Evolutionary conservation across 2,329 filamentous ascomycete species (phyloP), one percentile per base, ranked within the genome.

Genomic region (Dactylonectria macrodidyma): DNA sequence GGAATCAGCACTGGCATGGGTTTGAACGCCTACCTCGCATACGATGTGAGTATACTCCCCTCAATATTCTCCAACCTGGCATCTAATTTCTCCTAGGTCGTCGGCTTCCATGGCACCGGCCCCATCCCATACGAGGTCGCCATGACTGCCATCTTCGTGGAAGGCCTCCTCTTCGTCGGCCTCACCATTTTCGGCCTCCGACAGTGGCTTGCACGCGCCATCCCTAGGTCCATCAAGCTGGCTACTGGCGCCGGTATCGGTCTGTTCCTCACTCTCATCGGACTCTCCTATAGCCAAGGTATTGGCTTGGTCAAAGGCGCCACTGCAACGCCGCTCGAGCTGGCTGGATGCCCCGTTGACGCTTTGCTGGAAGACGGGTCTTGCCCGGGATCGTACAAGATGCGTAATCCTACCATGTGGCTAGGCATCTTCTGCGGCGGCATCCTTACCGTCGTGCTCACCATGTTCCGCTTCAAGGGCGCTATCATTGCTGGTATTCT

Each of bases 391-490:
- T 81, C 76, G 46, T 84, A 88, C 61, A 95, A 95, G 86, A 95
- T 97, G 93, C 90, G 93, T 67, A 93, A 88, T 76, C 93, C 94
- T 1, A 90, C 91, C 30, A 89, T 97, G 88, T 97, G 94, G 94
- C 87, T 97, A 59, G 94, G 94, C 44, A 95, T 97, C 74, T 96
- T 97, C 84, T 93, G 92, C 73, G 93, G 94, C 48, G 93, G 94
- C 68, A 87, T 97, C 70, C 82, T 97, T 57, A 97, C 94, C 1
- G 91, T 92, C 36, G 83, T 96, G 71, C 84, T 97, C 62, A 93
- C 95, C 91, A 89, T 95, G 85, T 97, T 94, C 81, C 91, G 93
- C n/a, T 89, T 97, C 81, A 95, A 95, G 83, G 94, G 94, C 66
- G 94, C 94, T 65, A 93, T 97, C 75, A 94, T 97, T 75, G 88